A percentile compares a stretch with the other conserved stretches of the same genome.
Evolutionary conservation across 2,329 filamentous ascomycete species (phyloP).

Genomic region (Ophiostoma montium): DNA sequence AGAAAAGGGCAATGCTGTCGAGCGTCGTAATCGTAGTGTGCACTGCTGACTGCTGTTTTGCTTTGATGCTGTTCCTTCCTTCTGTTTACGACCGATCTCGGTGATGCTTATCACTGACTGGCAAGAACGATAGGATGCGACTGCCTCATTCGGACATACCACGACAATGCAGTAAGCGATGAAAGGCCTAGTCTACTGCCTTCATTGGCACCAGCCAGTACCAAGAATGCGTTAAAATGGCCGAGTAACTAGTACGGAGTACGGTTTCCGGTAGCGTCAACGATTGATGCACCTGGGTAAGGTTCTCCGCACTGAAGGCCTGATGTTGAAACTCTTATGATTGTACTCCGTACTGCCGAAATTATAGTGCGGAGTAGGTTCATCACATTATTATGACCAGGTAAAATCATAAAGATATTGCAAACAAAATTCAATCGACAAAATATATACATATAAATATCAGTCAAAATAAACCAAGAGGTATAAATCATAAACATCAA

Average conservation of each 20-base stretch:
- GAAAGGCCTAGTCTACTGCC: background rate
- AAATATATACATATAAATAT: background rate
- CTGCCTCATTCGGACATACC: background rate
- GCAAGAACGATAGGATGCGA: background rate
- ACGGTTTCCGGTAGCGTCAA: no score
- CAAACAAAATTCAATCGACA: background rate
- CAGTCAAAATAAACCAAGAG: background rate
- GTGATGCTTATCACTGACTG: background rate
- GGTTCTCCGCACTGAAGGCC: no score
- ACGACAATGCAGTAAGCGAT: background rate
- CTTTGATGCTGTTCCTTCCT: no score
- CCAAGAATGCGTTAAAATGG: no score
- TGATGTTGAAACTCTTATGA: no score
- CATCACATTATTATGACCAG: no score
- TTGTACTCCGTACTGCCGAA: no score
- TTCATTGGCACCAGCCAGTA: background rate
- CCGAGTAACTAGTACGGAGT: no score
- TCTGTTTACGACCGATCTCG: background rate
- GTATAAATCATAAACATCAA: conserved; percentile 3
- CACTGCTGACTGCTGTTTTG: background rate
- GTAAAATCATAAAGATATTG: no score
- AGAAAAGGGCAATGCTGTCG: background rate
- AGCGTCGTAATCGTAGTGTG: background rate
- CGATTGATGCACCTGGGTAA: no score
- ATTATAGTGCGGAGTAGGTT: no score